These are phyloP conservation scores for Lactarius psammicola DNA, from an alignment of 768 basidiomycete genomes.

Conservation along the genomic window DNA sequence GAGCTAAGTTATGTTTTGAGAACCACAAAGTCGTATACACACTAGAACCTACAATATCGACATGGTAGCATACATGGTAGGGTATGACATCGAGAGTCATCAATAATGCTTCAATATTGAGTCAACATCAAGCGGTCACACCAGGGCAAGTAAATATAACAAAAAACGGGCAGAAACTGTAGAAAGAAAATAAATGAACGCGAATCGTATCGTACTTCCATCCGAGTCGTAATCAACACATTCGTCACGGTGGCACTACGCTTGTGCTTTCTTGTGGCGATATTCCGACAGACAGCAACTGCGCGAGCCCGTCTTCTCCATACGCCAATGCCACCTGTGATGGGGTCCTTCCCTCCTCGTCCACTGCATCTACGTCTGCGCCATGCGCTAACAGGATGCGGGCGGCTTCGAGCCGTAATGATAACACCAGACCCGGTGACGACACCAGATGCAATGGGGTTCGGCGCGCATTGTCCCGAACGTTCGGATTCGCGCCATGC, in stretches of 20 bases:
- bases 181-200: background rate
- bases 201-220: background rate
- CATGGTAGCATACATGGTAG: no score
- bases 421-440: no score
- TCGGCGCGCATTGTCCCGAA: background rate
- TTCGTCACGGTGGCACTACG: no score
- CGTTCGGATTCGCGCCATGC: background rate
- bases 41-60: no score
- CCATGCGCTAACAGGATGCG: background rate
- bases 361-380: background rate
- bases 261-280: no score
- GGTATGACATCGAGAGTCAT: background rate
- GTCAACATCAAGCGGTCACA: background rate
- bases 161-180: no score
- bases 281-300: no score
- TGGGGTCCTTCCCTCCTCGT: background rate
- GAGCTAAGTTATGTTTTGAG: no score
- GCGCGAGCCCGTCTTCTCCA: no score
- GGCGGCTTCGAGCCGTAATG: no score
- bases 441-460: background rate
- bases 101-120: no score
- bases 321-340: background rate
- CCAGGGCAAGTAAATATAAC: background rate
- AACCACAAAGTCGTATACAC: no score
- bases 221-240: background rate